Evolutionary conservation across 2,329 filamentous ascomycete genomes (phyloP).

Genomic region (Amesomyces nigricolor): DNA sequence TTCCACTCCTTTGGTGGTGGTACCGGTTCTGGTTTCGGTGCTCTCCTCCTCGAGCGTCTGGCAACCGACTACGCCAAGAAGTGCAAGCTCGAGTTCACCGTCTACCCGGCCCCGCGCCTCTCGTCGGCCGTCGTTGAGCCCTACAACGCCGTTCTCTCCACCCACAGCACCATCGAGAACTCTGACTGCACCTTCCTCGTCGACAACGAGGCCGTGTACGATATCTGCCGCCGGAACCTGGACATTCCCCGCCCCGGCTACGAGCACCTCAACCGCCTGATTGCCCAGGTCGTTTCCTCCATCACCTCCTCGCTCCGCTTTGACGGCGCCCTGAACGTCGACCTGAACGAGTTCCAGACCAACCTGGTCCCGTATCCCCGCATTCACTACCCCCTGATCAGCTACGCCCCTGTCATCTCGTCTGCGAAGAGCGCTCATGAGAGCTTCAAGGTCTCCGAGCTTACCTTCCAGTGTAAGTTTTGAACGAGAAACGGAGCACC

Average conservation of each 20-base stretch:
- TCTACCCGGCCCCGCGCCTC: slow-evolving; percentile 65
- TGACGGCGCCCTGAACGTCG: slow-evolving; percentile 67
- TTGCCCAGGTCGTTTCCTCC: slow-evolving; percentile 69
- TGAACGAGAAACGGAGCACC: not conserved
- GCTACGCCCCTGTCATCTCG: slow-evolving; percentile 66
- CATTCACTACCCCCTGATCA: slow-evolving; percentile 69
- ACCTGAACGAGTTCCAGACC: slow-evolving; percentile 73
- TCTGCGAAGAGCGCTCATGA: slow-evolving; percentile 75
- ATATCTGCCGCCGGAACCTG: slow-evolving; percentile 67
- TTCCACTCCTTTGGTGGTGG: slow-evolving; percentile 72
- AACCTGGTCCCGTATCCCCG: slow-evolving; percentile 69
- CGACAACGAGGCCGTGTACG: slow-evolving; percentile 70
- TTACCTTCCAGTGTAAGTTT: slow-evolving; percentile 65
- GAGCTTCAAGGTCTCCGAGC: slow-evolving; percentile 78
- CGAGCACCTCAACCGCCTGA: slow-evolving; percentile 67
- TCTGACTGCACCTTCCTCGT: slow-evolving; percentile 75
- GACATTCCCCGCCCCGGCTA: slow-evolving; percentile 64
- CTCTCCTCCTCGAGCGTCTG: slow-evolving; percentile 65
- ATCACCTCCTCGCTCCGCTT: slow-evolving; percentile 69
- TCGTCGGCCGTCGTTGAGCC: slow-evolving; percentile 68
- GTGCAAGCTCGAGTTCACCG: slow-evolving; percentile 69
- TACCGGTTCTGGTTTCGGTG: slow-evolving; percentile 67
- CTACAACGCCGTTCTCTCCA: slow-evolving; percentile 68
- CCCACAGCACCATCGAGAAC: slow-evolving; percentile 71
- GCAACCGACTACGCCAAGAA: slow-evolving; percentile 72